Evolutionary conservation across 2,329 filamentous ascomycete species (phyloP).

Genomic region (Fusarium fracticaudum): DNA sequence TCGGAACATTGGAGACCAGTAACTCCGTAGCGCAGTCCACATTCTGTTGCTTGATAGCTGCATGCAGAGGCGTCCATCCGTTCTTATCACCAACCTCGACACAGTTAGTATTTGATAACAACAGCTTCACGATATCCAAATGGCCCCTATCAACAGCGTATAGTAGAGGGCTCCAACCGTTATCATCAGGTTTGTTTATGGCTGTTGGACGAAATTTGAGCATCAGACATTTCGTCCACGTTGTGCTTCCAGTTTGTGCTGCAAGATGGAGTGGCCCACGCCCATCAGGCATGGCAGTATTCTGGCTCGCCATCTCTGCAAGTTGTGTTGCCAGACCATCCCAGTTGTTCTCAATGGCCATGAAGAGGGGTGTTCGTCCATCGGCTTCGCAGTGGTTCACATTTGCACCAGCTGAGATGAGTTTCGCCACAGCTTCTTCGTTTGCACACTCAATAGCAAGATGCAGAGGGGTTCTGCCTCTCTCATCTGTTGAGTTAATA

Average conservation of each 20-base stretch:
- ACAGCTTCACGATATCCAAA: neutral
- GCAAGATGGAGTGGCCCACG: rapidly evolving
- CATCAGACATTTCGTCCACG: neutral
- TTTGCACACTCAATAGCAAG: neutral
- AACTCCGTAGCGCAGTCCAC: rapidly evolving
- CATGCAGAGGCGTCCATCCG: neutral
- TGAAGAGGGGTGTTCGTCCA: neutral
- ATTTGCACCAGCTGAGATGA: neutral
- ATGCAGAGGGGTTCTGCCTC: neutral
- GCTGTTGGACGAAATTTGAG: rapidly evolving
- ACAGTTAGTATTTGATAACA: neutral
- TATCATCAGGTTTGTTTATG: neutral
- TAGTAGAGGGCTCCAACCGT: neutral
- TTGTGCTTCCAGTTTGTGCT: neutral
- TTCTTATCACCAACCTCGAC: neutral
- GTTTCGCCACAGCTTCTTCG: rapidly evolving
- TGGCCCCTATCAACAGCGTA: neutral
- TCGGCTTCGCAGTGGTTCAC: neutral
- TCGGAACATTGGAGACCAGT: rapidly evolving
- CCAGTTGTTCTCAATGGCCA: neutral
- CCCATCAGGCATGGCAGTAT: rapidly evolving
- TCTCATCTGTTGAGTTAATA: neutral
- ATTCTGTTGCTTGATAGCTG: neutral
- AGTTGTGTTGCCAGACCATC: neutral
- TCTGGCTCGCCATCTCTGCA: rapidly evolving